These are phyloP conservation scores for Rhizophagus clarus DNA, from an alignment of 192 early-diverging fungal species.

Conservation along the genomic window DNA sequence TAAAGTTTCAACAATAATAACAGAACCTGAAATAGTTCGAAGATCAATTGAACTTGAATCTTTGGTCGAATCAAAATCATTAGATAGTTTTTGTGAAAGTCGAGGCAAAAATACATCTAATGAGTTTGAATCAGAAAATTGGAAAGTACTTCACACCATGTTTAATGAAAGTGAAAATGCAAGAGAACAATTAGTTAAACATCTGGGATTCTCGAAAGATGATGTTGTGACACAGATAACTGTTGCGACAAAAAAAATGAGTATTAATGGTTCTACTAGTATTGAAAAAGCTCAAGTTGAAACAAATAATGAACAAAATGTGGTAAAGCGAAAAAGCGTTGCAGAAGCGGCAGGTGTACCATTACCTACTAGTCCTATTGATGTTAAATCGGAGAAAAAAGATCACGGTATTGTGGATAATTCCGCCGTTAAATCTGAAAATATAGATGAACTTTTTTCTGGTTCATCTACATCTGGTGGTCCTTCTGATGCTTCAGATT, in stretches of 20 bases:
- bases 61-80: constrained; percentile 57
- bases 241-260: constrained; percentile 45
- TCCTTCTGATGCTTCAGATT: constrained; percentile 24
- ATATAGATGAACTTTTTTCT: constrained; percentile 9
- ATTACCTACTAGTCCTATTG: neutral
- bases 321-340: constrained; percentile 20
- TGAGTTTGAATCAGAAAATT: constrained; percentile 50
- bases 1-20: constrained; percentile 65
- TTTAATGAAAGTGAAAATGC: constrained; percentile 68
- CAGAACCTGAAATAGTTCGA: constrained; percentile 71
- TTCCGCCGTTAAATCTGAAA: neutral
- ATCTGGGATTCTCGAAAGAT: constrained; percentile 86
- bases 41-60: constrained; percentile 74
- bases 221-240: constrained; percentile 66
- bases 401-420: neutral
- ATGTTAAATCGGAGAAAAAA: neutral
- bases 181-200: constrained; percentile 78
- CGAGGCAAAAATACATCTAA: constrained; percentile 35
- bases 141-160: constrained; percentile 84
- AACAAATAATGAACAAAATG: constrained; percentile 32
- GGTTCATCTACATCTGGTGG: neutral
- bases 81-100: constrained; percentile 46
- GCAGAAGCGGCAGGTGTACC: constrained; percentile 11
- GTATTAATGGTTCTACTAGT: constrained; percentile 30
- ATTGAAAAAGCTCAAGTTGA: constrained; percentile 25